Percentiles rank a stretch among this genome's conserved stretches.
phyloP scores from a whole-genome alignment of 768 basidiomycete species.

The Trametes cubensis region DNA sequence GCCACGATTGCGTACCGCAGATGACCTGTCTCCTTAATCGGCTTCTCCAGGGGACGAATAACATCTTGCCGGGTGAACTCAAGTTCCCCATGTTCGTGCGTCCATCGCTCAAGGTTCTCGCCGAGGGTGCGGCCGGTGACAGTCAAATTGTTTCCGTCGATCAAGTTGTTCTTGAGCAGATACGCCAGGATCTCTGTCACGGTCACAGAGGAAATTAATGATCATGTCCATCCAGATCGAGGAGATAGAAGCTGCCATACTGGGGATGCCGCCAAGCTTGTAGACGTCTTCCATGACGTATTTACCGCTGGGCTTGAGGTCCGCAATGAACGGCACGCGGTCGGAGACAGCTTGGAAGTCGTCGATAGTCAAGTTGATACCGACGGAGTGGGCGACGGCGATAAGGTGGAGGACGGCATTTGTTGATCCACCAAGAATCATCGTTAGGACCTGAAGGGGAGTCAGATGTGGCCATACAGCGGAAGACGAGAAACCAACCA shows the following conservation, averaged over 20 bases:
- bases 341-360: conserved; percentile 96
- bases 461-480: neutral
- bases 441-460: conserved; percentile 75
- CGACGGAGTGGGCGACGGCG: conserved; percentile 95
- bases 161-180: conserved; percentile 82
- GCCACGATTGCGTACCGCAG: conserved; percentile 59
- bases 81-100: conserved; percentile 75
- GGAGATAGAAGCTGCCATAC: conserved; percentile 48
- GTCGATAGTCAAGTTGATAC: conserved; percentile 83
- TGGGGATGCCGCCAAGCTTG: conserved; percentile 95
- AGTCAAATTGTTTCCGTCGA: conserved; percentile 90
- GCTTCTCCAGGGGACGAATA: conserved; percentile 82
- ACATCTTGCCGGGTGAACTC: conserved; percentile 74
- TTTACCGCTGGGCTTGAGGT: conserved; percentile 96
- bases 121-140: conserved; percentile 89
- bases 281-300: conserved; percentile 99
- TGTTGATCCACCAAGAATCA: conserved; percentile 97
- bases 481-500: conserved; percentile 52
- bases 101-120: conserved; percentile 92
- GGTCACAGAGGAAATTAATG: neutral
- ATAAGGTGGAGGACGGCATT: conserved; percentile 97
- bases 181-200: conserved; percentile 78
- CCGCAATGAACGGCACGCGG: conserved; percentile 89
- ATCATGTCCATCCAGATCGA: neutral
- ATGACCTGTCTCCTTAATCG: conserved; percentile 89